Conservation (phyloP, 495 filamentous ascomycete genomes). For the Tuber umbilicatum region DNA sequence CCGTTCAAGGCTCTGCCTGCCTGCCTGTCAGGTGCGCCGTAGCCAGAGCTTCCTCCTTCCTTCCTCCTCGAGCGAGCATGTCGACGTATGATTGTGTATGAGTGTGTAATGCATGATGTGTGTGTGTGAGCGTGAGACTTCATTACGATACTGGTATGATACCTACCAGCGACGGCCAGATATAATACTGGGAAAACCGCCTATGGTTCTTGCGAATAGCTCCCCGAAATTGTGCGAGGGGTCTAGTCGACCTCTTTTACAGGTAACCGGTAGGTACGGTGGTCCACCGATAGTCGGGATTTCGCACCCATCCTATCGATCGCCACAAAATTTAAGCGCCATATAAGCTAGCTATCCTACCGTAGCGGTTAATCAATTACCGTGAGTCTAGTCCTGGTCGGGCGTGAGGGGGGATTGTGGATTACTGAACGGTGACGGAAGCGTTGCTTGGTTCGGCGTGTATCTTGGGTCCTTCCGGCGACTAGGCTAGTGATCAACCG, state of each 20-base stretch:
- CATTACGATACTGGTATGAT: background rate
- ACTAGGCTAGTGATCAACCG: background rate
- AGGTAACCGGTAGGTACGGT: background rate
- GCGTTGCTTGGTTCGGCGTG: background rate
- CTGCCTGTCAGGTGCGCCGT: background rate
- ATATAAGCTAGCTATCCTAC: background rate
- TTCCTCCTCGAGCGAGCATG: too few relatives aligned
- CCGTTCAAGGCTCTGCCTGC: background rate
- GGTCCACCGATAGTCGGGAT: background rate
- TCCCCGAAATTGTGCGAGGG: background rate
- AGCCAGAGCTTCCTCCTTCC: background rate
- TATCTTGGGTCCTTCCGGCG: background rate
- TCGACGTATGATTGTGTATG: background rate
- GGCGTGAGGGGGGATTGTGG: background rate
- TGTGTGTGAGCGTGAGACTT: background rate
- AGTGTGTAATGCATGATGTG: background rate
- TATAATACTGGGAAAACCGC: background rate
- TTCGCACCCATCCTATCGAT: background rate
- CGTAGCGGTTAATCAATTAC: too few relatives aligned
- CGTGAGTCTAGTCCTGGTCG: background rate
- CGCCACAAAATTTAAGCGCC: constrained; percentile 6
- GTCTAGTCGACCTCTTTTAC: too few relatives aligned
- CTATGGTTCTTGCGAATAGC: background rate
- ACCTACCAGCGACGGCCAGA: background rate
- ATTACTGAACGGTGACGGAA: constrained; percentile 8